phyloP scores from a whole-genome alignment of 2,329 filamentous ascomycete genomes.

The Talaromyces funiculosus region DNA sequence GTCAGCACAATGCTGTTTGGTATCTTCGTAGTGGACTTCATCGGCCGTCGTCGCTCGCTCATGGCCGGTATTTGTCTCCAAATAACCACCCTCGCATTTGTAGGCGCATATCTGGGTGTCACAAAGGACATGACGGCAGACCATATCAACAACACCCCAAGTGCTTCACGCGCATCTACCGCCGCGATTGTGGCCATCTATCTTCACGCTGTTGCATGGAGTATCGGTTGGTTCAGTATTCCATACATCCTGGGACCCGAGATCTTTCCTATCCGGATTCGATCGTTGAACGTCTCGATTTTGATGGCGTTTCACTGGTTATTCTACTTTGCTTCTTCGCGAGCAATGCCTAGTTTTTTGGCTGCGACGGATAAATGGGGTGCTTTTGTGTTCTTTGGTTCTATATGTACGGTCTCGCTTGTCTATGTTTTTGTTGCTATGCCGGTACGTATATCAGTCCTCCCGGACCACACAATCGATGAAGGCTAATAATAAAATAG shows the following conservation, averaged over 20 bases:
- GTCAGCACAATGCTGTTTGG: conserved; percentile 53
- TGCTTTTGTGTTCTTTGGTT: conserved; percentile 41
- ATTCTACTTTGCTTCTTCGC: conserved; percentile 37
- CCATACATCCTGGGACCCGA: conserved; percentile 44
- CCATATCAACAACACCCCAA: background rate
- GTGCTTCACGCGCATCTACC: background rate
- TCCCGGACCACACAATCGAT: background rate
- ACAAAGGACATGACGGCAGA: background rate
- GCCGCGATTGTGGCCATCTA: conserved; percentile 35
- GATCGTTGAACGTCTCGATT: conserved; percentile 40
- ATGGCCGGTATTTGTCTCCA: background rate
- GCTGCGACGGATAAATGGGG: conserved; percentile 36
- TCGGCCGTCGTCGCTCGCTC: conserved; percentile 59
- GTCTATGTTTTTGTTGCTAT: conserved; percentile 28
- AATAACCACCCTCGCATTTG: background rate
- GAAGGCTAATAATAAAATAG: background rate
- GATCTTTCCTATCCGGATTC: conserved; percentile 43
- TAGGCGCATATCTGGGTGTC: background rate
- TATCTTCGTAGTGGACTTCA: conserved; percentile 64
- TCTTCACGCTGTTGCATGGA: conserved; percentile 43
- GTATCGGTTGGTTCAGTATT: conserved; percentile 34
- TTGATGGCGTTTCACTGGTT: conserved; percentile 40
- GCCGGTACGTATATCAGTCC: conserved; percentile 24
- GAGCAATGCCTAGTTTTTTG: conserved; percentile 32
- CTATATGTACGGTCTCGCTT: conserved; percentile 30